Evolutionary conservation across 352 stramenopile species (phyloP).

Genomic region (Phytophthora chlamydospora): DNA sequence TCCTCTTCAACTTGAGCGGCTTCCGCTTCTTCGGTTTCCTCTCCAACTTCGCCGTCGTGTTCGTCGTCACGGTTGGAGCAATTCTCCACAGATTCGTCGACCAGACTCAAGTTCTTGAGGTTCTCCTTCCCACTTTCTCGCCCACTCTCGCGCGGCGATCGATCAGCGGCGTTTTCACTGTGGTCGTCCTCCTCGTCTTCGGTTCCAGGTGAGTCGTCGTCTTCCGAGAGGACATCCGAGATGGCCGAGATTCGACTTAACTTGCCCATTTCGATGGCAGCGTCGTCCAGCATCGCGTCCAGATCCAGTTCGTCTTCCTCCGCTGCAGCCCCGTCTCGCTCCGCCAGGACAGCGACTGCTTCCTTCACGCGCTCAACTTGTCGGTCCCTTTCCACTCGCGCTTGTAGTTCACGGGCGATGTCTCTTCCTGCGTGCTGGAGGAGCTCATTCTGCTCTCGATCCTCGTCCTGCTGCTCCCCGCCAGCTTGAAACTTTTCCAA

Average conservation of each 20-base stretch:
- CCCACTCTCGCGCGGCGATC: background rate
- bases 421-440: background rate
- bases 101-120: conserved; percentile 13
- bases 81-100: conserved; percentile 10
- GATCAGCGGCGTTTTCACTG: background rate
- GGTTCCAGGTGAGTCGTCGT: conserved; percentile 28
- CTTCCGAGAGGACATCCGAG: conserved; percentile 37
- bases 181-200: conserved; percentile 10
- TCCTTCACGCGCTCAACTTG: no score
- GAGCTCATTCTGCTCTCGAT: background rate
- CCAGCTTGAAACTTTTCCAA: conserved; percentile 25
- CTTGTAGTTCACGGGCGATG: background rate
- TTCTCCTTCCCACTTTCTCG: conserved; percentile 7
- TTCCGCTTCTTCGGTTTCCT: background rate
- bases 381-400: background rate
- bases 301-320: conserved; percentile 16
- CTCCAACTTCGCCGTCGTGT: background rate
- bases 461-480: conserved; percentile 1
- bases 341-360: no score
- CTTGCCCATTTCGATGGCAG: conserved; percentile 33
- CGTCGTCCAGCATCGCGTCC: conserved; percentile 30
- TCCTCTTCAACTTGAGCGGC: background rate
- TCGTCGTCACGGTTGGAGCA: conserved; percentile 1
- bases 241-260: conserved; percentile 19
- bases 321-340: background rate